These are phyloP conservation scores for Cytospora chrysosperma DNA, from an alignment of 2,329 filamentous ascomycete species.

Conservation along the genomic window DNA sequence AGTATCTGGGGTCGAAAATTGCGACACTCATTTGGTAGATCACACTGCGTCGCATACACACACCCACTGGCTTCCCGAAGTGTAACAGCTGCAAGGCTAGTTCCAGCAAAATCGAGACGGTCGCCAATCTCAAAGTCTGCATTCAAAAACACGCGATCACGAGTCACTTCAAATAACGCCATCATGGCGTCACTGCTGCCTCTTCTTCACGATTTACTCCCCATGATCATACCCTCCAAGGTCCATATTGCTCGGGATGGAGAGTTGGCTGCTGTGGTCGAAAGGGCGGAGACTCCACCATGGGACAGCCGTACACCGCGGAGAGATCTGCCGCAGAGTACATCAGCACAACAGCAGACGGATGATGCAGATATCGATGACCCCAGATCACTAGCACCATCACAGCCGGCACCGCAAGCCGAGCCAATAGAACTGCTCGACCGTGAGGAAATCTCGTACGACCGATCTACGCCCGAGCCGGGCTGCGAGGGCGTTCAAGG, in stretches of 20 bases:
- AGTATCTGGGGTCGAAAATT: background rate
- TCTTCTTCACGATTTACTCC: slow-evolving; percentile 56
- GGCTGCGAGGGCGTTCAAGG: background rate
- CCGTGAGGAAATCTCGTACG: slow-evolving; percentile 6
- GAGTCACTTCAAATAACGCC: background rate
- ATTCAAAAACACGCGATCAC: background rate
- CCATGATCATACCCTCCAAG: slow-evolving; percentile 57
- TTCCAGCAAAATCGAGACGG: background rate
- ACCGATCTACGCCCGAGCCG: background rate
- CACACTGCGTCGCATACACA: background rate
- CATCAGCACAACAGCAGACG: background rate
- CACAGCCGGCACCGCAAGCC: slow-evolving; percentile 38
- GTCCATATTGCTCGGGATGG: slow-evolving; percentile 54
- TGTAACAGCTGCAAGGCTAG: background rate
- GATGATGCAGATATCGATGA: background rate
- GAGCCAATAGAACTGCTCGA: slow-evolving; percentile 25
- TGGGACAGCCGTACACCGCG: slow-evolving; percentile 5
- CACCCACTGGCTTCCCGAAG: background rate
- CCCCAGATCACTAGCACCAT: background rate
- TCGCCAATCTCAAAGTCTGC: background rate
- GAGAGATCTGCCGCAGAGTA: slow-evolving; percentile 32
- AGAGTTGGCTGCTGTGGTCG: slow-evolving; percentile 9
- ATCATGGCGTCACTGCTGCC: slow-evolving; percentile 54
- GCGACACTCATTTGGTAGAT: background rate
- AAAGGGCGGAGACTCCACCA: slow-evolving; percentile 11